Evolutionary conservation across 2,329 filamentous ascomycete genomes (phyloP), one percentile per base, ranked within the genome.

Genomic region (Cladosporium cucumerinum): DNA sequence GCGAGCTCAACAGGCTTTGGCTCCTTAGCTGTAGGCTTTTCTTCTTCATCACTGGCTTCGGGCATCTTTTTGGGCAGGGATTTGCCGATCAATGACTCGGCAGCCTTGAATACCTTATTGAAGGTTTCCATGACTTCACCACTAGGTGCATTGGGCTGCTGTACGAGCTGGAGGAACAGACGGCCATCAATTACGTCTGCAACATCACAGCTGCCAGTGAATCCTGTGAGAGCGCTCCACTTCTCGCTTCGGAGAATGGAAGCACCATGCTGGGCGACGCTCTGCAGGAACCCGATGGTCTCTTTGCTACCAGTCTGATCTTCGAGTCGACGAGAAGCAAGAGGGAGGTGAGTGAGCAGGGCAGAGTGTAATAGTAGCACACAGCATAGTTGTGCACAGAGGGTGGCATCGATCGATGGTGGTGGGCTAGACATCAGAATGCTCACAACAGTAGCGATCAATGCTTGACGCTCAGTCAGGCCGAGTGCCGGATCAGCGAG

Each of bases 131-230:
- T 67, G 18, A 69, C 69, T 28, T 69, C 67, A 14, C 61, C n/a
- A 21, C 59, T 64, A 5, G 57, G 55, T 7, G 62, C 52, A n/a
- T 57, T 60, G 7, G 43, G 26, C 8, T 54, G 54, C 11, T 63
- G 55, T 18, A 64, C 64, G 7, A 74, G 52, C 23, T 71, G 70
- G 23, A 74, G 67, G 65, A 82, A 78, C 6, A 85, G 70, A 46
- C 84, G 78, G 7, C 86, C 86, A 72, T 88, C 86, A 16, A 87
- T 72, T 6, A 85, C 73, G 71, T 88, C 86, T 18, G 78, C 78
- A 6, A 86, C 71, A 70, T 87, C 83, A 68, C 79, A 82, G 11
- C 65, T 61, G 10, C 71, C 59, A 16, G 68, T 32, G 32, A 65
- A 66, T 14, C 69, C 55, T 3, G 63, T 58, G 49, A 76, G 70